Evolutionary conservation across 805 yeast genomes (phyloP).

Genomic region (Ogataea trehalophila): DNA sequence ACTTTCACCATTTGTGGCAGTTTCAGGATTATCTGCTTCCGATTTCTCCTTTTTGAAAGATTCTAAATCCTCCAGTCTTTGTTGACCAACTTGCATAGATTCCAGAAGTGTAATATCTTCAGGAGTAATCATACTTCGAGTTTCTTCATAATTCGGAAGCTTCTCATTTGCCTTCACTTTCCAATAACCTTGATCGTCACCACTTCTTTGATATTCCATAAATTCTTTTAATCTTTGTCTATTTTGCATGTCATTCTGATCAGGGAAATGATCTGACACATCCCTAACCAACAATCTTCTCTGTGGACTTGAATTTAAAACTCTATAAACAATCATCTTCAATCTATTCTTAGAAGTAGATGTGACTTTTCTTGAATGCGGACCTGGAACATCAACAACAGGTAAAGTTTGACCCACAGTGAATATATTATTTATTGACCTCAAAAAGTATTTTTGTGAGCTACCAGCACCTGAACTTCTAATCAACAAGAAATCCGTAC

Average conservation of each 20-base stretch:
- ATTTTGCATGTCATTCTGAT: slow-evolving; percentile 95
- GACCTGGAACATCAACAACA: slow-evolving; percentile 93
- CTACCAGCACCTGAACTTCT: slow-evolving; percentile 79
- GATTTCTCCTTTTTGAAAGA: slow-evolving; percentile 40
- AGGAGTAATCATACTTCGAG: slow-evolving; percentile 80
- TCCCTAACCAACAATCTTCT: slow-evolving; percentile 81
- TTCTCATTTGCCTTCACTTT: slow-evolving; percentile 67
- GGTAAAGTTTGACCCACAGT: slow-evolving; percentile 92
- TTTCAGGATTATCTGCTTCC: slow-evolving; percentile 14
- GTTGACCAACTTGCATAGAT: slow-evolving; percentile 93
- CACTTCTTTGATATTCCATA: slow-evolving; percentile 94
- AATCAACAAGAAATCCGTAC: slow-evolving; percentile 78
- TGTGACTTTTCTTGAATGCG: slow-evolving; percentile 93
- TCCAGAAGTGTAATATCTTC: slow-evolving; percentile 87
- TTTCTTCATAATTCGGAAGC: slow-evolving; percentile 70
- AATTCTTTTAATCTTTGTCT: slow-evolving; percentile 93
- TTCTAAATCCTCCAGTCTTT: slow-evolving; percentile 75
- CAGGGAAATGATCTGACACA: slow-evolving; percentile 89
- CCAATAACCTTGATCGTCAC: slow-evolving; percentile 95
- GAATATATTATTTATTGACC: slow-evolving; percentile 67
- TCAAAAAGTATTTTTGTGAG: slow-evolving; percentile 58
- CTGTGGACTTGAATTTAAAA: slow-evolving; percentile 68
- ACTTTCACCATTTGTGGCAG: slow-evolving; percentile 2
- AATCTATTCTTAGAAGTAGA: slow-evolving; percentile 86
- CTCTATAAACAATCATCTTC: slow-evolving; percentile 89